A percentile compares a stretch with the other conserved stretches of the same genome.
Evolutionary conservation across 768 basidiomycete genomes (phyloP).

Genomic region (Lactarius hatsudake): DNA sequence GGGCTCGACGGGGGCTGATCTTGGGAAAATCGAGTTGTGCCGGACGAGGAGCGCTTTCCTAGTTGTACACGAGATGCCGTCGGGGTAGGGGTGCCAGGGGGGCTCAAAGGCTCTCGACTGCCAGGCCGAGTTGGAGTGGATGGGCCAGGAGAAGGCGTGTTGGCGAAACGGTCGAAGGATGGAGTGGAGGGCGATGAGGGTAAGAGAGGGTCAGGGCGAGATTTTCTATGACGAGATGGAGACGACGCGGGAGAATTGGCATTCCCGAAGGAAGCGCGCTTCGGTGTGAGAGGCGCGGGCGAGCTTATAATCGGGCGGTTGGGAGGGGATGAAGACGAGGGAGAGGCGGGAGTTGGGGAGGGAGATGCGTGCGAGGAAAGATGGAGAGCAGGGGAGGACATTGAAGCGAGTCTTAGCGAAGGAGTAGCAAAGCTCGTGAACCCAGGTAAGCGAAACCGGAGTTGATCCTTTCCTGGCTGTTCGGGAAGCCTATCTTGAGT

Average conservation of each 20-base stretch:
- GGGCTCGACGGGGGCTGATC: constrained; percentile 43
- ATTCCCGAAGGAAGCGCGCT: constrained; percentile 13
- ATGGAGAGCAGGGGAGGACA: constrained; percentile 73
- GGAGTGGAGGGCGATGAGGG: constrained; percentile 26
- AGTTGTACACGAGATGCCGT: constrained; percentile 38
- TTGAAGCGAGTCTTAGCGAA: constrained; percentile 64
- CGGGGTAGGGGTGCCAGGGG: constrained; percentile 51
- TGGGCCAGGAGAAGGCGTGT: constrained; percentile 14
- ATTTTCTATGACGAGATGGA: constrained; percentile 29
- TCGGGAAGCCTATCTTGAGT: constrained; percentile 1
- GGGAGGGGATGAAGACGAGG: constrained; percentile 45
- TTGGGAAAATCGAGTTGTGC: constrained; percentile 43
- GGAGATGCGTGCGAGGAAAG: constrained; percentile 55
- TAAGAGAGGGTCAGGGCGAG: constrained; percentile 29
- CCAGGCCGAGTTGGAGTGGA: constrained; percentile 16
- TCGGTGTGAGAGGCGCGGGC: constrained; percentile 35
- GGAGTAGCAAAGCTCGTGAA: constrained; percentile 61
- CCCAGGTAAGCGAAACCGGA: constrained; percentile 45
- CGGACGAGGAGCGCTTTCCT: constrained; percentile 36
- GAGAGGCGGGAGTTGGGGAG: constrained; percentile 52
- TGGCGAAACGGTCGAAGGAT: constrained; percentile 3
- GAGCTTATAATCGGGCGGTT: constrained; percentile 43
- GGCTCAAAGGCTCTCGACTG: constrained; percentile 40
- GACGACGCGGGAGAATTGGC: constrained; percentile 30
- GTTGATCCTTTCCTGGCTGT: constrained; percentile 8